A percentile compares a stretch with the other conserved stretches of the same genome.
Conservation (phyloP, 805 yeast species). For the Kuraishia capsulata region DNA sequence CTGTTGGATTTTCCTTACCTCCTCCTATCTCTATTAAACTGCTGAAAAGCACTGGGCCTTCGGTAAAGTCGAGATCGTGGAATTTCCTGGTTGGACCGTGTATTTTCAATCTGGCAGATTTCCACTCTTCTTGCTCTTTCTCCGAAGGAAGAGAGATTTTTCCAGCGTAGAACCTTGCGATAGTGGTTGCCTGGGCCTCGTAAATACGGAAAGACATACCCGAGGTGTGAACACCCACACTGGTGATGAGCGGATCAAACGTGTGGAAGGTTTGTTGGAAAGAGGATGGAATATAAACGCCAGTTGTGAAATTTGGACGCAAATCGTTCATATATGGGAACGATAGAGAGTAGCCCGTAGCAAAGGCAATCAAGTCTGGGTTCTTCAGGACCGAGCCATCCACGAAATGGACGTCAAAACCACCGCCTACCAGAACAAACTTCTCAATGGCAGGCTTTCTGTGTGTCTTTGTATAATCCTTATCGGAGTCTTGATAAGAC, state of each 20-base stretch:
- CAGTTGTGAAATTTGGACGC: constrained; percentile 17
- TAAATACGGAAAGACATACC: constrained; percentile 29
- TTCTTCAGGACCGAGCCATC: constrained; percentile 11
- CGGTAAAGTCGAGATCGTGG: constrained; percentile 26
- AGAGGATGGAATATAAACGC: constrained; percentile 17
- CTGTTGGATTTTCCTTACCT: constrained; percentile 5
- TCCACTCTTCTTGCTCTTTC: constrained; percentile 23
- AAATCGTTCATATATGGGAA: constrained; percentile 14
- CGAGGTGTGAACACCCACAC: constrained; percentile 27
- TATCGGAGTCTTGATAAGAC: background rate
- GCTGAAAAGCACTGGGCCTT: constrained; percentile 19
- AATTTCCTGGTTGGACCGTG: constrained; percentile 20
- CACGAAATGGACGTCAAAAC: constrained; percentile 12
- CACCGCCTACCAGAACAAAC: constrained; percentile 7
- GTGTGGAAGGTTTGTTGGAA: constrained; percentile 25
- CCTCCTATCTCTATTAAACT: constrained; percentile 20
- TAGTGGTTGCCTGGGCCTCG: constrained; percentile 30
- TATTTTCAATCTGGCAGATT: constrained; percentile 12
- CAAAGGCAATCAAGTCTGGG: constrained; percentile 15
- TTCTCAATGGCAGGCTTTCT: constrained; percentile 18
- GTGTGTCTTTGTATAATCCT: constrained; percentile 6
- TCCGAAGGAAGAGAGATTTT: constrained; percentile 19
- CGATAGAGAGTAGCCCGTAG: constrained; percentile 18
- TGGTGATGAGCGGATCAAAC: constrained; percentile 23
- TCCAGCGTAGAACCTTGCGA: constrained; percentile 23